Conservation (phyloP, 75 land plant genomes). For the Cupressus sempervirens region DNA sequence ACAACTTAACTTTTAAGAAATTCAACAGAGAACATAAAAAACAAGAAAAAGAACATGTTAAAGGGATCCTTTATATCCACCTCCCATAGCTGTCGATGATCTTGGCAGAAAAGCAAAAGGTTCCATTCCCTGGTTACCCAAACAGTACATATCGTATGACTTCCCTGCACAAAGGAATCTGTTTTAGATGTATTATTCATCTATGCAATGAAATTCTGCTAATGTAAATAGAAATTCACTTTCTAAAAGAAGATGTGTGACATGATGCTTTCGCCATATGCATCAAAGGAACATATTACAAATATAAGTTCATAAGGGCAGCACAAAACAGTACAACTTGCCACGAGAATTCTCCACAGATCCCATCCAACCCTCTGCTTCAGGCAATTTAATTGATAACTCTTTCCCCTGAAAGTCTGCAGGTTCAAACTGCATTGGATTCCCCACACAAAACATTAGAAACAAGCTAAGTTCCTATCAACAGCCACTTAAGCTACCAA, state of each 20-base stretch:
- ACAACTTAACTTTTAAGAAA: background rate
- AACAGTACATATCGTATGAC: too few relatives aligned
- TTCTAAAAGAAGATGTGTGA: background rate
- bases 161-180: constrained; percentile 26
- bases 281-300: background rate
- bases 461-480: background rate
- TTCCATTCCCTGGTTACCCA: constrained; percentile 21
- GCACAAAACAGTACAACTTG: background rate
- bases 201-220: background rate
- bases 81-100: constrained; percentile 30
- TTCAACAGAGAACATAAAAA: background rate
- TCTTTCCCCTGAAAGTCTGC: constrained; percentile 38
- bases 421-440: constrained; percentile 15
- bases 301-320: background rate
- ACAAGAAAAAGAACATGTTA: background rate
- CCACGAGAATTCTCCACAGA: constrained; percentile 32
- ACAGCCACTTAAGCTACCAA: background rate
- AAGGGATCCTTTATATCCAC: constrained; percentile 17
- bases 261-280: background rate
- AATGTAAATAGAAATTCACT: too few relatives aligned
- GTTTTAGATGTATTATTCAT: background rate
- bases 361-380: constrained; percentile 28
- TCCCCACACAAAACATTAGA: background rate
- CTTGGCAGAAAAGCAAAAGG: constrained; percentile 23
- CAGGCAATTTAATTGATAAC: constrained; percentile 24